Evolutionary conservation across 495 filamentous ascomycete species (phyloP), one percentile per base, ranked within the genome.

Genomic region (Talaromyces liani): DNA sequence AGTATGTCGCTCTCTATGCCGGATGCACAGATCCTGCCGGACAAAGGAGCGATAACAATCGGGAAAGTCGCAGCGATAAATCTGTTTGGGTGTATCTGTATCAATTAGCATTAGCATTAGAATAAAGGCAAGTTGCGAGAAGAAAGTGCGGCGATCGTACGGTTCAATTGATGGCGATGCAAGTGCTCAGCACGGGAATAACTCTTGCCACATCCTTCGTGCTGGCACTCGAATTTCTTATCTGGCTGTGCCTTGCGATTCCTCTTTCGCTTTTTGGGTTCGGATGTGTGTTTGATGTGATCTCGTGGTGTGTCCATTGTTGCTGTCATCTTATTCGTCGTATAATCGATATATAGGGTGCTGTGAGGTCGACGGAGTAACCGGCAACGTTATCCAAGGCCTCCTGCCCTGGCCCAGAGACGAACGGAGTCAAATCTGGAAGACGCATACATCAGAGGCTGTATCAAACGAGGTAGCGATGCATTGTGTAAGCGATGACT

Each of bases 181-280:
- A 98, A 82, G 79, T 98, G 94, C 75, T 98, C 94, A 24, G 93
- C 93, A 67, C 94, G 86, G 24, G 93, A 97, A 75, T 98, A 98
- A 71, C 88, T 93, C 81, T 96, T 98, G 25, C 91, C 92, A 66
- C 94, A 98, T 29, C 88, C 91, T 66, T 92, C 88, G 57, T 91
- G 87, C 10, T 89, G 87, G 73, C 94, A 98, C 67, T 93, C 89
- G 66, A 96, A 98, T 71, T 96, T 97, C 77, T 94, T 96, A 73
- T 97, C 93, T 39, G 79, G 65, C 34, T 89, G 79, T 31, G 89
- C 89, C 73, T 95, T 96, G 65, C 93, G 88, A 76, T 89, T 92
- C 68, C 90, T 82, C 70, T 91, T 85, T 62, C 92, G 82, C 74
- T 93, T 94, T 64, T 85, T 85, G 63, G 77, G 16, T 12, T 62